Evolutionary conservation across 257 asterid species (phyloP), one percentile per base, ranked within the genome.

Genomic region (Agastache rugosa): DNA sequence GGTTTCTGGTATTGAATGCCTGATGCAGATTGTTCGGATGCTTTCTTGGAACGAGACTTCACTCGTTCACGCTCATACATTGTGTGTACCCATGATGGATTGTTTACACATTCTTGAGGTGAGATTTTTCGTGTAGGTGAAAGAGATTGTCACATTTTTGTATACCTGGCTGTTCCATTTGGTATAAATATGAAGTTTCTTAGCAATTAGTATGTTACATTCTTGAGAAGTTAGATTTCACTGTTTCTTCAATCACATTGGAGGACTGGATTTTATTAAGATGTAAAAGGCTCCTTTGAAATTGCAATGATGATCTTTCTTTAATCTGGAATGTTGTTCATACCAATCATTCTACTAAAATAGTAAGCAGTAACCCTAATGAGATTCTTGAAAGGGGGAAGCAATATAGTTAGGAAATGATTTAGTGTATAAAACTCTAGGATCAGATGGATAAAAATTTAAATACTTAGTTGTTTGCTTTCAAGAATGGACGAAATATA

Each of bases 101-200:
- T 31, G 45, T 31, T 8, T 62, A 34, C 67, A 34, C 67, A 34
- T 34, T 62, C 67, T 34, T 62, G 67, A 62, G 45, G 48, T 62
- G 8, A 62, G 67, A 34, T 34, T 27, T 16, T 29, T 8, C 1
- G 14, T 20, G 61, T 54, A 20, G 31, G 31, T 3, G 2, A 20
- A 54, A 20, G 7, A 25, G 31, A 19, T 8, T 54, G 14, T 3
- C 27, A 19, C 19, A 11, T 56, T 56, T 56, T 25, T 39, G 44
- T 39, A 39, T 39, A 39, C 44, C 3, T 39, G 12, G 11, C 51
- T 44, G 48, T 11, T 11, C n/a, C n/a, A 11, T 44, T 12, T 48
- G 55, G 55, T 5, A 48, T 48, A n/a, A 16, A 48, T 48, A 48
- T 15, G 5, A 14, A 4, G 10, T 47, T 35, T 15, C 19, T 15